A percentile compares a stretch with the other conserved stretches of the same genome.
These are phyloP conservation scores for Botryotinia narcissicola DNA, from an alignment of 2,329 filamentous ascomycete species.

Conservation along the genomic window DNA sequence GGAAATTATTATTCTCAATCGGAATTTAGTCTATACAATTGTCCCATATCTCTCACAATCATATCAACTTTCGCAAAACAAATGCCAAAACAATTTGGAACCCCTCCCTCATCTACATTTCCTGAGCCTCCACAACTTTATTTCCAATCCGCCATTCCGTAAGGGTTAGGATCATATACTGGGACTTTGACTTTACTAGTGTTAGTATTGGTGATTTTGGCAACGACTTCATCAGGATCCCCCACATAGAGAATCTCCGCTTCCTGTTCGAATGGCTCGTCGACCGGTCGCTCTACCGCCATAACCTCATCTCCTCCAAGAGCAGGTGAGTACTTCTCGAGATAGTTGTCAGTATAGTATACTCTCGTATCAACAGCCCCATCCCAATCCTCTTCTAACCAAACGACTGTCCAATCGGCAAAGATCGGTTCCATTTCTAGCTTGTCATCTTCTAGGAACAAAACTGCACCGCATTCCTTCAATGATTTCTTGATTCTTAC, in stretches of 20 bases:
- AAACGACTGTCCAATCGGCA: conserved; percentile 7
- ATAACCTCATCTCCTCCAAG: neutral
- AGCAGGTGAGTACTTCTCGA: neutral
- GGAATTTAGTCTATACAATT: neutral
- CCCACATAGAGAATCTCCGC: neutral
- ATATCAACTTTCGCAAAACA: neutral
- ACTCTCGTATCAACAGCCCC: neutral
- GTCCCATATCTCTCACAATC: neutral
- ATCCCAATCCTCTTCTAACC: conserved; percentile 10
- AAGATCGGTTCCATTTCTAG: neutral
- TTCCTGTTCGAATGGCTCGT: neutral
- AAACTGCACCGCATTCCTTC: neutral
- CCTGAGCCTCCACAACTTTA: neutral
- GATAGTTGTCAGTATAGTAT: neutral
- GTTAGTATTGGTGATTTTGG: neutral
- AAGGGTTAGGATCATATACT: neutral
- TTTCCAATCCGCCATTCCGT: conserved; percentile 1
- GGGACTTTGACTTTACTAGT: neutral
- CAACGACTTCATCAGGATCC: neutral
- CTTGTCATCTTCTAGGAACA: neutral
- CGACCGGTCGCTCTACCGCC: neutral
- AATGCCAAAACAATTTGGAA: neutral
- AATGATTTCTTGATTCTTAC: neutral
- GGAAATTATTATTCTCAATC: neutral
- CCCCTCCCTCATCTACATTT: neutral